Base-by-base conservation (phyloP, 2,329 filamentous ascomycete species). In the Saccharata proteae region DNA sequence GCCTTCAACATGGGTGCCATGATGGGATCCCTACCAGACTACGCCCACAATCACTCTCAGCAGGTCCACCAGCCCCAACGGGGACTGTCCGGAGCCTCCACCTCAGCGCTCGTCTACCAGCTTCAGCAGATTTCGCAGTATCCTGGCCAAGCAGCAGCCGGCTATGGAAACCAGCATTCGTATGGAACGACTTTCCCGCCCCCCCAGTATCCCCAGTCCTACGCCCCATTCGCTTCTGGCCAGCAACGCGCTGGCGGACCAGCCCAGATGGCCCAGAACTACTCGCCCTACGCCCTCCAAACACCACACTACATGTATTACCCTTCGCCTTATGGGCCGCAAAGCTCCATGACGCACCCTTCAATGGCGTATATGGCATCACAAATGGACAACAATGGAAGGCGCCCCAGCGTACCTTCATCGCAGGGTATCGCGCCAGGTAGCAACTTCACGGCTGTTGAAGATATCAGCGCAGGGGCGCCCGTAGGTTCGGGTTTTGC, bases 61-160 rank as follows among this genome's bases (percentile, higher is more conserved):
- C 25, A 16, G 13, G 16, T 13, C 20, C 29, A 40, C 9, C 41
- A 38, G 17, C 27, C 38, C 17, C 52, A 54, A 30, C 47, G 48
- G 22, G 42, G 46, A n/a, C 35, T 56, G 10, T 50, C 54, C 18
- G 52, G 54, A 20, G 49, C 54, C 22, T 56, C 56, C 5, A 48
- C 53, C 28, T 52, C 56, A 15, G 55, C 55, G 7, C 35, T 57
- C n/a, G 51, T 53, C 21, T 59, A 58, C 28, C 55, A 58, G 22
- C 41, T 55, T 9, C 51, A 52, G 35, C 56, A 59, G 25, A 57
- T 48, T 21, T 26, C 54, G 6, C 57, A 59, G 29, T 48, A 52
- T 42, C 43, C 51, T 16, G 32, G 38, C 8, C 46, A 47, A 19
- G 30, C 43, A 5, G 37, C 43, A 11, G 35, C 38, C 23, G 40